Conservation (phyloP, 2,329 filamentous ascomycete species). For the Monilinia laxa region DNA sequence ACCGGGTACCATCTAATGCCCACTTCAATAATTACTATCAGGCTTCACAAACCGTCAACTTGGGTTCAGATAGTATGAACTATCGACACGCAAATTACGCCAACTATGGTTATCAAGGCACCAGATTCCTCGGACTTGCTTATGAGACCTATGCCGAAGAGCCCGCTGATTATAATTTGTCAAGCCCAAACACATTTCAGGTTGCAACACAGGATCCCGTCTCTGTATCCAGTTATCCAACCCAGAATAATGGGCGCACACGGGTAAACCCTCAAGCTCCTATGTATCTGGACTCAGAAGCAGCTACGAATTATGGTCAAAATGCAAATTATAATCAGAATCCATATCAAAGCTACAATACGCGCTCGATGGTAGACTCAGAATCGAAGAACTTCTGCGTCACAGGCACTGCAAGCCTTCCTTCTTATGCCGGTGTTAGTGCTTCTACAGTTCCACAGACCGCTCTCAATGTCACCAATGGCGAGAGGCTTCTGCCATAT, state of each 20-base stretch:
- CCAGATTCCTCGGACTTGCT: not conserved
- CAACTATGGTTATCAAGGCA: slow-evolving; percentile 7
- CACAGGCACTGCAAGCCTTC: not conserved
- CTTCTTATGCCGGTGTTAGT: not conserved
- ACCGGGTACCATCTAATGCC: not conserved
- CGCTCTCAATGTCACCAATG: not conserved
- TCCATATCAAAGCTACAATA: slow-evolving; percentile 14
- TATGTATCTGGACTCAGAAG: slow-evolving; percentile 16
- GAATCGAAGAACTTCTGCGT: slow-evolving; percentile 18
- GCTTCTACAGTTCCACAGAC: not conserved
- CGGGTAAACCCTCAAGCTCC: slow-evolving; percentile 1
- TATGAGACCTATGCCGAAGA: slow-evolving; percentile 14
- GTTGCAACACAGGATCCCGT: slow-evolving; percentile 6
- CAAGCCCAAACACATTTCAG: slow-evolving; percentile 10
- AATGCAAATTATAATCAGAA: slow-evolving; percentile 5
- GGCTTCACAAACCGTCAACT: slow-evolving; percentile 1
- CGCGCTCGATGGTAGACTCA: slow-evolving; percentile 13
- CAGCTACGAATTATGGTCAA: slow-evolving; percentile 1
- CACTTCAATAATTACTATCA: slow-evolving; percentile 5
- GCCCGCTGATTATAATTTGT: slow-evolving; percentile 8
- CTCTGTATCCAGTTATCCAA: slow-evolving; percentile 20
- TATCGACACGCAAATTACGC: not conserved
- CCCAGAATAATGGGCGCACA: slow-evolving; percentile 6
- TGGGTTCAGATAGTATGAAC: not conserved
- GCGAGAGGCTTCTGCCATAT: slow-evolving; percentile 3